A percentile compares a stretch with the other conserved stretches of the same genome.
phyloP scores from a whole-genome alignment of 768 basidiomycete species.

The Gloeostereum incarnatum region DNA sequence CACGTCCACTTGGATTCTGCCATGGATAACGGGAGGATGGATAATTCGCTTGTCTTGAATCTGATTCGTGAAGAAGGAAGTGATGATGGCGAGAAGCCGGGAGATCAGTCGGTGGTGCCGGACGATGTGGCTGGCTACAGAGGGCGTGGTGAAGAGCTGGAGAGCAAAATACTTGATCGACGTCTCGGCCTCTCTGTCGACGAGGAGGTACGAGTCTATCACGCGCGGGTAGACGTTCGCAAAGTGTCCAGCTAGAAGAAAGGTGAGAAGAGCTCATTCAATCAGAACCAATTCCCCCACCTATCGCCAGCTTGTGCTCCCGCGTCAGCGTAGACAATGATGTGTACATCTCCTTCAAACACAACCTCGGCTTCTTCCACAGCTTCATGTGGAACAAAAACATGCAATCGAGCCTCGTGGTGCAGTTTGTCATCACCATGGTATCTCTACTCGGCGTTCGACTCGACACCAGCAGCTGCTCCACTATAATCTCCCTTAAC shows the following conservation, averaged over 20 bases:
- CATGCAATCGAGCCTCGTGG: constrained; percentile 61
- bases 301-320: constrained; percentile 68
- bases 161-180: constrained; percentile 91
- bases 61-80: constrained; percentile 90
- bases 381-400: constrained; percentile 76
- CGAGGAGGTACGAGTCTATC: constrained; percentile 85
- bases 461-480: constrained; percentile 57
- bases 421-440: constrained; percentile 30
- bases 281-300: constrained; percentile 31
- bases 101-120: constrained; percentile 64
- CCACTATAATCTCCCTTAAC: constrained; percentile 64
- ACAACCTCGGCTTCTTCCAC: constrained; percentile 79
- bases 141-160: constrained; percentile 89
- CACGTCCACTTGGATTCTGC: constrained; percentile 59
- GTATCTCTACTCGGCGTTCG: constrained; percentile 44
- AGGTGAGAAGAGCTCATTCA: not conserved
- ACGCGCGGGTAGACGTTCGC: constrained; percentile 78
- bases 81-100: constrained; percentile 75
- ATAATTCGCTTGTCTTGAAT: constrained; percentile 65
- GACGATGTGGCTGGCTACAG: constrained; percentile 73
- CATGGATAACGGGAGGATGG: constrained; percentile 20
- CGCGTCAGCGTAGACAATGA: constrained; percentile 63
- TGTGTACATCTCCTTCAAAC: constrained; percentile 77
- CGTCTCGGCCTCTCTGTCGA: constrained; percentile 91
- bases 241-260: constrained; percentile 63